Evolutionary conservation across 345 rosid species (phyloP).

Genomic region (Aegle marmelos): DNA sequence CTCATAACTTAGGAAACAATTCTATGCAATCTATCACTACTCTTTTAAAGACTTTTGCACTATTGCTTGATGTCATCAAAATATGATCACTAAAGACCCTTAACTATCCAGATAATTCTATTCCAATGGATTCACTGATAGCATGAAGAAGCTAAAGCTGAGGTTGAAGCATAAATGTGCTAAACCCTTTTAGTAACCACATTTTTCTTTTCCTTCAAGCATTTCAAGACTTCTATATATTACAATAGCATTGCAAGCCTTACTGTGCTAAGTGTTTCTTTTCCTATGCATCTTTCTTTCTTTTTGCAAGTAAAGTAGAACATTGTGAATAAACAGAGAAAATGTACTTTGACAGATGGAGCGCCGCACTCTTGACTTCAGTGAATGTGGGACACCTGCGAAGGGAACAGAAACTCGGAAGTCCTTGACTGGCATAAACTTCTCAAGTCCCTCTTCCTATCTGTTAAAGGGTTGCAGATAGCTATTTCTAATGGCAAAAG

Average conservation of each 20-base stretch:
- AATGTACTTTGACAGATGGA: conserved; percentile 53
- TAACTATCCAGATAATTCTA: not conserved
- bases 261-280: not conserved
- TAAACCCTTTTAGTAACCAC: not conserved
- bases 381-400: conserved; percentile 85
- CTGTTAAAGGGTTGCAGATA: conserved; percentile 87
- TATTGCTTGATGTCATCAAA: not conserved
- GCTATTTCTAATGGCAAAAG: conserved; percentile 21
- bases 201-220: too few species aligned
- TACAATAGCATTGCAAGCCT: too few species aligned
- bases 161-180: not conserved
- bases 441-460: conserved; percentile 74
- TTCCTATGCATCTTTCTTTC: not conserved
- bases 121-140: not conserved
- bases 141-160: too few species aligned
- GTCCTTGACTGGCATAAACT: conserved; percentile 32
- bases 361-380: conserved; percentile 83
- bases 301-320: not conserved
- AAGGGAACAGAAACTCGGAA: conserved; percentile 48
- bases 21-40: not conserved
- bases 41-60: not conserved
- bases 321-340: conserved; percentile 2
- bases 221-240: too few species aligned
- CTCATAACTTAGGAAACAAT: not conserved
- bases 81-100: not conserved